A percentile compares a stretch with the other conserved stretches of the same genome.
These are phyloP conservation scores for Barnettozyma wickerhamii DNA, from an alignment of 805 yeast genomes.

Conservation along the genomic window DNA sequence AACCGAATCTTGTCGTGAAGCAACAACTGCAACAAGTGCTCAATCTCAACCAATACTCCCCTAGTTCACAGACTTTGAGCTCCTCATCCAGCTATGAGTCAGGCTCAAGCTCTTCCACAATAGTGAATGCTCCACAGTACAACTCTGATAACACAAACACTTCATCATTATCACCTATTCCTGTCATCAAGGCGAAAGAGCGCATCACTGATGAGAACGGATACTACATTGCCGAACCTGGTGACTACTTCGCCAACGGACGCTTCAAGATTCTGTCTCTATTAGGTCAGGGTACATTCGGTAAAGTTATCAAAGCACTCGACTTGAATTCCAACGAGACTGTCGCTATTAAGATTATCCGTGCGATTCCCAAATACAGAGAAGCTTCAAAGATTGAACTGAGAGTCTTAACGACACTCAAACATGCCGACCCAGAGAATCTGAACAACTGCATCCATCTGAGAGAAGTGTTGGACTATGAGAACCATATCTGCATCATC, in stretches of 20 bases:
- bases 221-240: slow-evolving; percentile 58
- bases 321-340: slow-evolving; percentile 51
- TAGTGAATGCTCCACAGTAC: not conserved
- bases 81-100: slow-evolving; percentile 11
- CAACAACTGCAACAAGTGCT: slow-evolving; percentile 9
- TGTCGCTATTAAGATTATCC: slow-evolving; percentile 89
- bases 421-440: slow-evolving; percentile 61
- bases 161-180: slow-evolving; percentile 19
- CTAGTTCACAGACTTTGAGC: slow-evolving; percentile 2
- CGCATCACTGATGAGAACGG: slow-evolving; percentile 44
- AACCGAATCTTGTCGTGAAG: slow-evolving; percentile 28
- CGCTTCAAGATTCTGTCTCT: slow-evolving; percentile 63
- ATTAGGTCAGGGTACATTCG: slow-evolving; percentile 91
- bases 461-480: slow-evolving; percentile 84
- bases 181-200: slow-evolving; percentile 8
- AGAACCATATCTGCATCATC: slow-evolving; percentile 91
- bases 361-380: slow-evolving; percentile 89
- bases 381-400: slow-evolving; percentile 94
- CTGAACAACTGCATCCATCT: slow-evolving; percentile 77
- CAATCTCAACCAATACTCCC: not conserved
- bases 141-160: slow-evolving; percentile 8
- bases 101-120: slow-evolving; percentile 7
- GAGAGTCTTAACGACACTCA: slow-evolving; percentile 70
- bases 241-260: slow-evolving; percentile 62
- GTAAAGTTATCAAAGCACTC: slow-evolving; percentile 80